These are phyloP conservation scores for Populus hybrid DNA, from an alignment of 441 rosid species.

Conservation along the genomic window DNA sequence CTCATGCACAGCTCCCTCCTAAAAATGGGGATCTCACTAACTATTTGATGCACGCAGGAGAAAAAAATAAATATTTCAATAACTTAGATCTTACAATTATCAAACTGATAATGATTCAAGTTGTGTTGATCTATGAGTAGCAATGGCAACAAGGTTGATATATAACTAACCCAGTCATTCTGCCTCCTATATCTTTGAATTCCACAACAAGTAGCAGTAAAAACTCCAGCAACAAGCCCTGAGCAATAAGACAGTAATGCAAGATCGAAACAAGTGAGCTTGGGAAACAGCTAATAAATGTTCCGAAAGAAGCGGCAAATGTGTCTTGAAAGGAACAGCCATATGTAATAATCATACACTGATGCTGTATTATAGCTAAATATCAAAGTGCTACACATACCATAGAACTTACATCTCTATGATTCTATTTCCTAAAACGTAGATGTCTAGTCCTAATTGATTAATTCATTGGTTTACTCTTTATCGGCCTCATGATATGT, in stretches of 20 bases:
- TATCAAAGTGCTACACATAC: background rate
- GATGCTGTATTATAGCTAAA: background rate
- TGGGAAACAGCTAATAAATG: background rate
- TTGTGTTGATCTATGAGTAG: background rate
- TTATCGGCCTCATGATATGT: background rate
- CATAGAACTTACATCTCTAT: background rate
- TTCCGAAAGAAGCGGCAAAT: background rate
- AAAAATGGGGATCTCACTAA: background rate
- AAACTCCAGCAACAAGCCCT: slow-evolving; percentile 77
- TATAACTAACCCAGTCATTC: slow-evolving; percentile 70
- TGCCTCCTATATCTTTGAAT: slow-evolving; percentile 57
- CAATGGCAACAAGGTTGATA: background rate
- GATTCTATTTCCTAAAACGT: background rate
- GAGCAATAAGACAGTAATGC: slow-evolving; percentile 14
- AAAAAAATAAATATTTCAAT: slow-evolving; percentile 7
- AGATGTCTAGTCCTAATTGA: background rate
- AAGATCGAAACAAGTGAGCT: background rate
- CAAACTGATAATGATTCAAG: slow-evolving; percentile 7
- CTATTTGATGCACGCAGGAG: background rate
- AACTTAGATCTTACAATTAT: background rate
- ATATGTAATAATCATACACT: background rate
- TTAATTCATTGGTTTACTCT: background rate
- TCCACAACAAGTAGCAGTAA: slow-evolving; percentile 54
- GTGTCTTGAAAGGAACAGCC: background rate
- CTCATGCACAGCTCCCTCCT: background rate